These are phyloP conservation scores for Sechiopsis laciniata DNA, from an alignment of 306 rosid genomes.

Conservation along the genomic window DNA sequence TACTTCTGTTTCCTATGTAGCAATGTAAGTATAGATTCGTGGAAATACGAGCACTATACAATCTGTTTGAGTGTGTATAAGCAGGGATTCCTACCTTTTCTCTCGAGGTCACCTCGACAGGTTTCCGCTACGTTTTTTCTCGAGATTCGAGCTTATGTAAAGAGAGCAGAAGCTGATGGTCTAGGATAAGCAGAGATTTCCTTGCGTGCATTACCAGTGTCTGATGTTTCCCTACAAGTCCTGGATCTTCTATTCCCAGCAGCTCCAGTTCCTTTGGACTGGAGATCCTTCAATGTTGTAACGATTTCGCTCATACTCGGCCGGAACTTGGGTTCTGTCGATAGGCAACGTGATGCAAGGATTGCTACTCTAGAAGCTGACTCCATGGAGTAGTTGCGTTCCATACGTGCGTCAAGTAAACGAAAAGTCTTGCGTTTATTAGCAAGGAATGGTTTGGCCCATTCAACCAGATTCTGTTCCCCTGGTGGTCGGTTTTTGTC, in stretches of 20 bases:
- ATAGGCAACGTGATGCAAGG: conserved; percentile 38
- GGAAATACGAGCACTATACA: conserved; percentile 8
- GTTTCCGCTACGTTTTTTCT: background rate
- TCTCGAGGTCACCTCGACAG: background rate
- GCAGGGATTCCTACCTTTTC: background rate
- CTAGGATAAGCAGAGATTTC: conserved; percentile 21
- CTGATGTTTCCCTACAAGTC: conserved; percentile 9
- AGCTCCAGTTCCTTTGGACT: conserved; percentile 20
- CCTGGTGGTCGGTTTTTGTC: conserved; percentile 46
- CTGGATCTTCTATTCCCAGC: conserved; percentile 16
- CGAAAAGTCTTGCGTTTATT: conserved; percentile 45
- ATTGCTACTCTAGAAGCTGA: conserved; percentile 34
- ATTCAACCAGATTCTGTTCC: conserved; percentile 43
- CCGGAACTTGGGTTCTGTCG: conserved; percentile 42
- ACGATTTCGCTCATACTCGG: conserved; percentile 41
- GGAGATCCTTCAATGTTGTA: conserved; percentile 34
- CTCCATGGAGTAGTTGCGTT: conserved; percentile 42
- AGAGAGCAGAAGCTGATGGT: conserved; percentile 26
- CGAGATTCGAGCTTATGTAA: background rate
- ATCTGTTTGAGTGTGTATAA: background rate
- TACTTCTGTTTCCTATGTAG: background rate
- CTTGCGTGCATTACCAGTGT: background rate
- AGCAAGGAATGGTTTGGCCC: conserved; percentile 43
- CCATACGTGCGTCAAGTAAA: conserved; percentile 36
- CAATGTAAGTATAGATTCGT: background rate